phyloP scores from a whole-genome alignment of 129 eudicot genomes.

The Escallonia rubra region DNA sequence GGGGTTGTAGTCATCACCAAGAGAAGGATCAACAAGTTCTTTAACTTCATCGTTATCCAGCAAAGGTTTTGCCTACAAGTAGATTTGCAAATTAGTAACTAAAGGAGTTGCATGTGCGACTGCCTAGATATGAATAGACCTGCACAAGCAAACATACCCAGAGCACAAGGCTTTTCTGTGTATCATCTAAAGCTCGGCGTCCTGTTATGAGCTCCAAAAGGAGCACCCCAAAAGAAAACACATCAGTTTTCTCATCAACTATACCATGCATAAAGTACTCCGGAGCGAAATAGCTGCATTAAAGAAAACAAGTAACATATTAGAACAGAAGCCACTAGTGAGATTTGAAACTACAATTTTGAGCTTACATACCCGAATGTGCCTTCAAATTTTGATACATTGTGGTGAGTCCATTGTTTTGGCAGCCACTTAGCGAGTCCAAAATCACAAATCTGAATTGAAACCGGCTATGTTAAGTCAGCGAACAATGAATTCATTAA shows the following conservation, averaged over 20 bases:
- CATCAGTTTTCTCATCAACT: conserved; percentile 77
- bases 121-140: not conserved
- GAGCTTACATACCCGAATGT: conserved; percentile 69
- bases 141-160: conserved; percentile 44
- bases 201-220: conserved; percentile 73
- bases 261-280: conserved; percentile 81
- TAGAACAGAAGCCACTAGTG: not conserved
- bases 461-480: conserved; percentile 12
- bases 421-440: conserved; percentile 96
- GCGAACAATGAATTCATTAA: not conserved
- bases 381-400: conserved; percentile 72
- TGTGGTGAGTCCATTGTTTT: conserved; percentile 66
- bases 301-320: conserved; percentile 12
- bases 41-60: conserved; percentile 30
- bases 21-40: conserved; percentile 61
- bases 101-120: not conserved
- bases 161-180: conserved; percentile 56
- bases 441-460: conserved; percentile 74
- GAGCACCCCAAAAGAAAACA: conserved; percentile 70
- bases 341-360: not conserved
- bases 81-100: not conserved
- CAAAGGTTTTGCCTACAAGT: conserved; percentile 65
- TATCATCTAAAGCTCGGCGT: conserved; percentile 60
- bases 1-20: conserved; percentile 41
- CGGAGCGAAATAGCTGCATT: conserved; percentile 67